These are phyloP conservation scores for Hibiscus tridactylites DNA, from an alignment of 345 rosid species.

Conservation along the genomic window DNA sequence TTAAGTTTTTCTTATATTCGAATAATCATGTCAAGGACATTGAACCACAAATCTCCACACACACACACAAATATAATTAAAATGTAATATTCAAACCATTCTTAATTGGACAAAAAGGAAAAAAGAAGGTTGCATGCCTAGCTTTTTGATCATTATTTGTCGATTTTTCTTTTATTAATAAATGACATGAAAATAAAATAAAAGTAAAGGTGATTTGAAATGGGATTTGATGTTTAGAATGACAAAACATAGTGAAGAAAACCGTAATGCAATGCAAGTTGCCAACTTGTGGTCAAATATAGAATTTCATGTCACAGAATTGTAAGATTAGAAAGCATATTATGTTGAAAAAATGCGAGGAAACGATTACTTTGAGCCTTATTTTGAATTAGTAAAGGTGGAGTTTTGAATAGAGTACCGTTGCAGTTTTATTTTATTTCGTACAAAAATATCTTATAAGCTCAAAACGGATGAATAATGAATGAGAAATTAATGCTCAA, in stretches of 20 bases:
- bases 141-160: neutral
- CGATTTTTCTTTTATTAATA: neutral
- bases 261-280: constrained; percentile 15
- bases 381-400: too few relatives aligned
- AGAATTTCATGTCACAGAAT: neutral
- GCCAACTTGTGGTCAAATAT: constrained; percentile 7
- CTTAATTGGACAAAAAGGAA: neutral
- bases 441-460: too few relatives aligned
- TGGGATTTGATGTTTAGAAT: constrained; percentile 4
- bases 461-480: too few relatives aligned
- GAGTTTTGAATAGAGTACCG: too few relatives aligned
- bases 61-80: too few relatives aligned
- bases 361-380: too few relatives aligned
- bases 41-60: too few relatives aligned
- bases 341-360: too few relatives aligned
- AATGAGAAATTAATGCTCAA: too few relatives aligned
- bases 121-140: neutral
- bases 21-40: neutral
- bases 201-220: neutral
- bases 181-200: neutral
- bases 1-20: neutral
- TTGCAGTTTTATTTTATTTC: too few relatives aligned
- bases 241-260: neutral
- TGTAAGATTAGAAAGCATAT: neutral
- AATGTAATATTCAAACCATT: too few relatives aligned